A percentile compares a stretch with the other conserved stretches of the same genome.
These are phyloP conservation scores for Xylaria polymorpha DNA, from an alignment of 2,329 filamentous ascomycete species.

Conservation along the genomic window DNA sequence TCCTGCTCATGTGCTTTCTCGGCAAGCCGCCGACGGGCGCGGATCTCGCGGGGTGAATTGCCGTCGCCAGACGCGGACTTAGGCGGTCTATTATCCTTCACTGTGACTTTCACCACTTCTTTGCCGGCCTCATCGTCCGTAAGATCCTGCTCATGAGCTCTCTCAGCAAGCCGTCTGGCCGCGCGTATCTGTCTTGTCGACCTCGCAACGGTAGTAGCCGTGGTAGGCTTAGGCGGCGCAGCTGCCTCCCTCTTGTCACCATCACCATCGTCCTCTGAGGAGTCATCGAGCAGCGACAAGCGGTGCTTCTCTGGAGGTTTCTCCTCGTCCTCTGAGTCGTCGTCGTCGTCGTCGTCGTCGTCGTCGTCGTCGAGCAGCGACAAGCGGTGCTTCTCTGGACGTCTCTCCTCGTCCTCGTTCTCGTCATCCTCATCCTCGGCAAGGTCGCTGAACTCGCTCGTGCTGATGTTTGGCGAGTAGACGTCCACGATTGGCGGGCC, in stretches of 20 bases:
- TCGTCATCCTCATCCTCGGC: slow-evolving; percentile 9
- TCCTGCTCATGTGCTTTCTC: neutral
- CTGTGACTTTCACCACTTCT: neutral
- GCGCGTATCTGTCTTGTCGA: slow-evolving; percentile 15
- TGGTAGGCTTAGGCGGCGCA: too few relatives aligned
- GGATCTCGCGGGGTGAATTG: neutral
- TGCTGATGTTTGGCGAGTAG: slow-evolving; percentile 27
- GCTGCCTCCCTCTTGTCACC: neutral
- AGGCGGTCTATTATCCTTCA: neutral
- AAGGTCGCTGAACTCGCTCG: slow-evolving; percentile 18
- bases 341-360: too few relatives aligned
- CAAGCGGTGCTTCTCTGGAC: neutral
- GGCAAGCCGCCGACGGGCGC: neutral
- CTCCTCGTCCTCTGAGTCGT: neutral
- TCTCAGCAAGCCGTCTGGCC: slow-evolving; percentile 17
- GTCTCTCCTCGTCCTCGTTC: too few relatives aligned
- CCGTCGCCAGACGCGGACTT: neutral
- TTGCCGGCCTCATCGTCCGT: neutral
- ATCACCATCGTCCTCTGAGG: neutral
- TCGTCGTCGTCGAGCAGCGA: neutral
- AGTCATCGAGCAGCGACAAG: neutral
- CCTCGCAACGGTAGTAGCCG: neutral
- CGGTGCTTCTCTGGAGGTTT: neutral
- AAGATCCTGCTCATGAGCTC: neutral
- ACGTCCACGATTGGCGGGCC: neutral